Evolutionary conservation across 805 yeast genomes (phyloP).

Genomic region (Metschnikowia sp.): DNA sequence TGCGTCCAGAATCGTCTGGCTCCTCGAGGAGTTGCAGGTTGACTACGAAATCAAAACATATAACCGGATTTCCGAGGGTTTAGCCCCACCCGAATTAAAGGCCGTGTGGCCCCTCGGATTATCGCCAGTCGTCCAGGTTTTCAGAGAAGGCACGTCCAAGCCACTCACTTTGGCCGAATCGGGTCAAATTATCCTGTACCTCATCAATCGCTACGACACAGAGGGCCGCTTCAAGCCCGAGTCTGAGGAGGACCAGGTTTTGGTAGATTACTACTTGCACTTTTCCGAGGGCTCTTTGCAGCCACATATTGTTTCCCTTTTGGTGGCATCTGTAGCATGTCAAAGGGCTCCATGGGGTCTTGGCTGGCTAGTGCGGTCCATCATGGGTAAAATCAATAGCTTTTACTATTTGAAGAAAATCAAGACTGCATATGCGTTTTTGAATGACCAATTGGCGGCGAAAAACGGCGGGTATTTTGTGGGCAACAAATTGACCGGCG

Average conservation of each 20-base stretch:
- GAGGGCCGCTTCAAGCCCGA: conserved; percentile 36
- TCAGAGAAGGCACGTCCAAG: conserved; percentile 8
- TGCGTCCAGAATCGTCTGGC: conserved; percentile 37
- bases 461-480: conserved; percentile 37
- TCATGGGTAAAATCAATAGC: conserved; percentile 23
- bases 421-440: conserved; percentile 23
- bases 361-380: conserved; percentile 18
- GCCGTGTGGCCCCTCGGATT: conserved; percentile 37
- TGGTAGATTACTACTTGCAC: conserved; percentile 24
- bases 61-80: conserved; percentile 20
- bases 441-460: conserved; percentile 27
- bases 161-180: conserved; percentile 49
- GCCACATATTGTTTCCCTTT: conserved; percentile 20
- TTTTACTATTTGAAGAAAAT: conserved; percentile 26
- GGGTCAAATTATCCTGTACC: conserved; percentile 53
- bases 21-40: conserved; percentile 33
- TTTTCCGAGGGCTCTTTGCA: conserved; percentile 26
- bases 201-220: conserved; percentile 49
- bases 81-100: conserved; percentile 33
- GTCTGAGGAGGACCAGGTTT: conserved; percentile 30
- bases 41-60: conserved; percentile 33
- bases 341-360: conserved; percentile 28
- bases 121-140: conserved; percentile 26
- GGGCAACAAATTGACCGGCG: conserved; percentile 35
- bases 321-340: conserved; percentile 25